phyloP scores from a whole-genome alignment of 345 rosid genomes.

The Eucalyptus polybractea region DNA sequence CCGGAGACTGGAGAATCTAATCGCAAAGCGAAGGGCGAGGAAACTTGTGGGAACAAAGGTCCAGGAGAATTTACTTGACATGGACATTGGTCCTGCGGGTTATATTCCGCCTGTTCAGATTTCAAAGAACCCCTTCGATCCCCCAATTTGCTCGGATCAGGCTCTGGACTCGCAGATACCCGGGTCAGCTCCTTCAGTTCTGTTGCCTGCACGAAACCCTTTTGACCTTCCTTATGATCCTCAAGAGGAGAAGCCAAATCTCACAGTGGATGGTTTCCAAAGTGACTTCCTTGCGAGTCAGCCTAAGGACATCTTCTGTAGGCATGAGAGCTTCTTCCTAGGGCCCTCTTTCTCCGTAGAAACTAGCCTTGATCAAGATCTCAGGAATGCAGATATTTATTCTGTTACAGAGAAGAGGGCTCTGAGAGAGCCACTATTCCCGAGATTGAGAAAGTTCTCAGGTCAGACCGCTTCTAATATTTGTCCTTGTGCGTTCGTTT shows the following conservation, averaged over 20 bases:
- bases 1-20: slow-evolving; percentile 65
- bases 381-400: background rate
- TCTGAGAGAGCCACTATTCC: background rate
- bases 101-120: slow-evolving; percentile 30
- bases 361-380: slow-evolving; percentile 7
- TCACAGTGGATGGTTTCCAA: slow-evolving; percentile 51
- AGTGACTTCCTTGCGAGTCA: slow-evolving; percentile 40
- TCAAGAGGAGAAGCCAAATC: slow-evolving; percentile 63
- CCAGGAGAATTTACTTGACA: slow-evolving; percentile 24
- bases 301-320: slow-evolving; percentile 44
- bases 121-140: slow-evolving; percentile 22
- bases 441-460: background rate
- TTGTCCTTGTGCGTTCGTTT: background rate
- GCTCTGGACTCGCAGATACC: slow-evolving; percentile 28
- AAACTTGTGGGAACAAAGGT: slow-evolving; percentile 28
- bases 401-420: background rate
- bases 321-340: slow-evolving; percentile 65
- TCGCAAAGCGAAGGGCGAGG: slow-evolving; percentile 55
- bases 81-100: slow-evolving; percentile 4
- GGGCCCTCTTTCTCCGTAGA: slow-evolving; percentile 20
- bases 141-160: background rate
- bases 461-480: slow-evolving; percentile 1
- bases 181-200: slow-evolving; percentile 78
- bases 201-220: slow-evolving; percentile 54
- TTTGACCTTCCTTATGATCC: slow-evolving; percentile 87